A percentile compares a stretch with the other conserved stretches of the same genome.
Conservation (phyloP, 345 rosid genomes). For the Melaleuca quinquenervia region DNA sequence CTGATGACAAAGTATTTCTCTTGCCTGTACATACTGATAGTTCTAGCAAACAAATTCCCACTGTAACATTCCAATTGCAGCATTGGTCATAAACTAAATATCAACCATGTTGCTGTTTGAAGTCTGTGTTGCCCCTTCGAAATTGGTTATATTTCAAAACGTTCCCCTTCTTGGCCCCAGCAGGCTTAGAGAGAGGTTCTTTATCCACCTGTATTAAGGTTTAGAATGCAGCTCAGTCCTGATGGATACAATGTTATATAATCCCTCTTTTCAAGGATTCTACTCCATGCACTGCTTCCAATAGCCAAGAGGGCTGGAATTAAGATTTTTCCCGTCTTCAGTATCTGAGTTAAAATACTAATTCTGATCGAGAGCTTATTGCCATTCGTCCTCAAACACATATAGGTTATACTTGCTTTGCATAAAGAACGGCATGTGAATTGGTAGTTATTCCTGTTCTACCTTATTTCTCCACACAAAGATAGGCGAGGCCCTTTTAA, state of each 20-base stretch:
- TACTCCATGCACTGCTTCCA: background rate
- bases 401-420: background rate
- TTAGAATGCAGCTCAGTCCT: background rate
- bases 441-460: background rate
- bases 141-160: background rate
- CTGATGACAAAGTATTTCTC: slow-evolving; percentile 67
- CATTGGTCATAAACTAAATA: background rate
- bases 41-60: background rate
- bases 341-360: background rate
- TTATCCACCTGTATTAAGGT: background rate
- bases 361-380: background rate
- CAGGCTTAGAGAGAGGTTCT: background rate
- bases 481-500: background rate
- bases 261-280: background rate
- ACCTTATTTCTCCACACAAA: background rate
- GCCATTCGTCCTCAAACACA: background rate
- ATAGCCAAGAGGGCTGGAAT: background rate
- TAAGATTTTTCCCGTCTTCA: background rate
- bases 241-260: background rate
- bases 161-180: background rate
- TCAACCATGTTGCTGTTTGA: background rate
- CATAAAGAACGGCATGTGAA: background rate
- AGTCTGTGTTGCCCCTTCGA: background rate
- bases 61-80: background rate
- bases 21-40: background rate